Percentiles rank a stretch among this genome's conserved stretches.
Conservation (phyloP, 2,329 filamentous ascomycete genomes). For the Leptographium procerum region DNA sequence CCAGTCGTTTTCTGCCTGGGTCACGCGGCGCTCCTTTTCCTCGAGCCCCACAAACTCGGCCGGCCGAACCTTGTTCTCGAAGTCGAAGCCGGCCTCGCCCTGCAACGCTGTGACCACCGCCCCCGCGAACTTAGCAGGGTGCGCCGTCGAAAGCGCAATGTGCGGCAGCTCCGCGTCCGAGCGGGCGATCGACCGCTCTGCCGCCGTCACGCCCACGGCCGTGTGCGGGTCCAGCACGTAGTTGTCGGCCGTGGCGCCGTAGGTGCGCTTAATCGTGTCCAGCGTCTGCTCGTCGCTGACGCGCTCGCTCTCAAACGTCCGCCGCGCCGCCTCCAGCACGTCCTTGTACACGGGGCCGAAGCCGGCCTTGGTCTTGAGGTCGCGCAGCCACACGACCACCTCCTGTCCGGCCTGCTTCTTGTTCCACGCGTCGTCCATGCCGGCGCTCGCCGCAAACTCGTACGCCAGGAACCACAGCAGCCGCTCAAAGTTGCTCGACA, state of each 20-base stretch:
- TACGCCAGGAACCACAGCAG: slow-evolving; percentile 88
- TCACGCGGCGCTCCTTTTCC: slow-evolving; percentile 62
- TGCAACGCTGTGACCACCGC: slow-evolving; percentile 74
- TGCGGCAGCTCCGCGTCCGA: slow-evolving; percentile 45
- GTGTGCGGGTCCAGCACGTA: slow-evolving; percentile 93
- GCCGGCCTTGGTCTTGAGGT: slow-evolving; percentile 70
- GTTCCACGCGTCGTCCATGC: slow-evolving; percentile 54
- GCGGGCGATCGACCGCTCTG: slow-evolving; percentile 54
- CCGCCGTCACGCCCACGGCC: slow-evolving; percentile 72
- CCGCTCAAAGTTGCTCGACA: slow-evolving; percentile 93
- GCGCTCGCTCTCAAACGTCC: slow-evolving; percentile 71
- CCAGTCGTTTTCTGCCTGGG: slow-evolving; percentile 59
- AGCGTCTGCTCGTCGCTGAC: slow-evolving; percentile 57
- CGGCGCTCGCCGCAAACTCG: slow-evolving; percentile 42
- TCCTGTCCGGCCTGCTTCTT: slow-evolving; percentile 62
- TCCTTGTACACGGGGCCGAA: slow-evolving; percentile 67
- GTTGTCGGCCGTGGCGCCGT: slow-evolving; percentile 21
- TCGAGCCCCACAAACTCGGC: slow-evolving; percentile 72
- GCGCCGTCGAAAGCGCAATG: slow-evolving; percentile 82
- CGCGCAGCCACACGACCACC: slow-evolving; percentile 65
- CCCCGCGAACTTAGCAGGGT: slow-evolving; percentile 86
- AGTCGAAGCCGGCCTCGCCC: slow-evolving; percentile 61
- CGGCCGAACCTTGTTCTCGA: slow-evolving; percentile 64
- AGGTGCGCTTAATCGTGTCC: slow-evolving; percentile 49
- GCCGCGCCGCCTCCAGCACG: slow-evolving; percentile 58